These are phyloP conservation scores for Ceriops tagal DNA, from an alignment of 345 rosid species.

Conservation along the genomic window DNA sequence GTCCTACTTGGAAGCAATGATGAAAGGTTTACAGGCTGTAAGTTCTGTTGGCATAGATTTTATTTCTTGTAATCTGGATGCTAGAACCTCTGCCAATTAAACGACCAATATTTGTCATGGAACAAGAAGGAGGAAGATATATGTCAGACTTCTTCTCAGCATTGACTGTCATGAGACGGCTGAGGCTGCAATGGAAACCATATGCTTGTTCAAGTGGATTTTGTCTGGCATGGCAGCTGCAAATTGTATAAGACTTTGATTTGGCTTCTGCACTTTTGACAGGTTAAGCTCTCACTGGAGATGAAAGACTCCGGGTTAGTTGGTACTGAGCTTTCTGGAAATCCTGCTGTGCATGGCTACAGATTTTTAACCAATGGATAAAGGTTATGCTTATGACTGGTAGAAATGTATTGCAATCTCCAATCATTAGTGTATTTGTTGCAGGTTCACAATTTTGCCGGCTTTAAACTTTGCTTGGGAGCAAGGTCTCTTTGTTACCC, in stretches of 20 bases:
- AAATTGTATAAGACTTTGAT: conserved; percentile 6
- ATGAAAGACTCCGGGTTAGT: conserved; percentile 71
- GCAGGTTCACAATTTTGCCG: conserved; percentile 78
- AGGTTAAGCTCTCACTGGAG: conserved; percentile 90
- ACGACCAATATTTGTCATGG: conserved; percentile 32
- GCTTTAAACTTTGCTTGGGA: conserved; percentile 70
- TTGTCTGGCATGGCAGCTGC: conserved; percentile 4
- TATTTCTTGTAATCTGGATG: conserved; percentile 19
- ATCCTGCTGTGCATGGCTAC: conserved; percentile 58
- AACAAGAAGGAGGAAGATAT: conserved; percentile 53
- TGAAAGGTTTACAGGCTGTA: conserved; percentile 63
- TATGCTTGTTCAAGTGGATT: conserved; percentile 32
- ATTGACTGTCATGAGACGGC: conserved; percentile 90
- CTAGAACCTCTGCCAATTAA: conserved; percentile 17
- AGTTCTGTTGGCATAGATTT: conserved; percentile 61
- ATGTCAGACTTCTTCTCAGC: conserved; percentile 89
- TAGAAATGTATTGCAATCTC: background rate
- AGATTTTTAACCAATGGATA: background rate
- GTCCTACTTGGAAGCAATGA: conserved; percentile 91
- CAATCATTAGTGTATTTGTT: conserved; percentile 22
- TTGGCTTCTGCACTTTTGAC: background rate
- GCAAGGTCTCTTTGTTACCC: conserved; percentile 71
- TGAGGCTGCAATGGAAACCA: conserved; percentile 87
- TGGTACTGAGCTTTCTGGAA: conserved; percentile 95
- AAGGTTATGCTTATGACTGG: background rate